Percentiles rank a stretch among this genome's conserved stretches.
Conservation (phyloP, 805 yeast species). For the Spathaspora gorwiae region DNA sequence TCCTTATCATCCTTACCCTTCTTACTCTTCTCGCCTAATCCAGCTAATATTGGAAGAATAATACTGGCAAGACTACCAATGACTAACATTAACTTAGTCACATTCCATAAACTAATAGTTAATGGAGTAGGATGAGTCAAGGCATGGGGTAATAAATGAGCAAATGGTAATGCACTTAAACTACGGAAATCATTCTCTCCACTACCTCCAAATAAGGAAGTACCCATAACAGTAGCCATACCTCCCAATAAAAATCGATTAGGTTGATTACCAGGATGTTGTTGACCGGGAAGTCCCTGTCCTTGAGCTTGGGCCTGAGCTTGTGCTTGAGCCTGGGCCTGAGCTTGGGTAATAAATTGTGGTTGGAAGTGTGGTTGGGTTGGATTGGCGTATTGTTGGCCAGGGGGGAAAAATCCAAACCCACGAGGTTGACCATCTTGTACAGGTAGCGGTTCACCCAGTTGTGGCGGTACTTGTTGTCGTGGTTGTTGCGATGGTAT, state of each 20-base stretch:
- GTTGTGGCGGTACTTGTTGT: conserved; percentile 7
- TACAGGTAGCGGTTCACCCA: conserved; percentile 4
- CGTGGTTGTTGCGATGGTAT: conserved; percentile 16
- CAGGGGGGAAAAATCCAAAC: neutral
- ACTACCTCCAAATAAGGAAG: conserved; percentile 52
- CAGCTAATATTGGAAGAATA: conserved; percentile 11
- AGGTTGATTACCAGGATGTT: conserved; percentile 10
- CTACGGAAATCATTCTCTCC: conserved; percentile 40
- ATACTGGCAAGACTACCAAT: conserved; percentile 14
- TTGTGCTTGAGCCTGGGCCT: conserved; percentile 1
- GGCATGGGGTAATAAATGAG: conserved; percentile 15
- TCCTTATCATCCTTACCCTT: neutral
- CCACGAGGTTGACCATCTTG: neutral
- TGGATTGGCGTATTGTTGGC: conserved; percentile 2
- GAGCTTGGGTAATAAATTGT: conserved; percentile 1
- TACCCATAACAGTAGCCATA: conserved; percentile 60
- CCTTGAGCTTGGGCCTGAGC: conserved; percentile 1
- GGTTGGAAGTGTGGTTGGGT: neutral
- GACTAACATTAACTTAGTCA: conserved; percentile 21
- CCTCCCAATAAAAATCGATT: conserved; percentile 59
- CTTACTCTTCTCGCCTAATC: neutral
- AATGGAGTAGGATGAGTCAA: conserved; percentile 18
- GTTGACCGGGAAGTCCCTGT: conserved; percentile 2
- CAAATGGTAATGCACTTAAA: conserved; percentile 43
- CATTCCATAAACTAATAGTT: conserved; percentile 17